Percentiles rank a stretch among this genome's conserved stretches.
These are phyloP conservation scores for Hibiscus syriacus DNA, from an alignment of 345 rosid genomes.

Conservation along the genomic window DNA sequence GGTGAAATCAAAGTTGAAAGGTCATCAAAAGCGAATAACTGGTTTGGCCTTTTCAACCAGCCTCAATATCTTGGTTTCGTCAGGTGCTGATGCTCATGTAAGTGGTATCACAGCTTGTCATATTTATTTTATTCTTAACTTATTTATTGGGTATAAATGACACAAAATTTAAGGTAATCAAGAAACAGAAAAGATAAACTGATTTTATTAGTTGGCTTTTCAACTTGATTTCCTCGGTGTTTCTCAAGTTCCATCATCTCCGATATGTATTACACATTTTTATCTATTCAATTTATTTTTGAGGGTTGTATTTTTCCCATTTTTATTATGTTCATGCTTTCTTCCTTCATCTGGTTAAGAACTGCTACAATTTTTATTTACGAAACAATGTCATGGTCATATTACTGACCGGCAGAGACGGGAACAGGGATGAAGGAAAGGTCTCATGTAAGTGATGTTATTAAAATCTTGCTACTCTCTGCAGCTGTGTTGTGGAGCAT, in stretches of 20 bases:
- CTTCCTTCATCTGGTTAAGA: background rate
- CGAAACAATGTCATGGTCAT: background rate
- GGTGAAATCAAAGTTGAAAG: constrained; percentile 31
- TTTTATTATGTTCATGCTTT: background rate
- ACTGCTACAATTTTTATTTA: too few relatives aligned
- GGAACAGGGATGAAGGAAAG: too few relatives aligned
- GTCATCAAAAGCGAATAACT: constrained; percentile 32
- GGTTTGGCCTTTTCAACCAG: constrained; percentile 35
- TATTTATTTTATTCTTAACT: background rate
- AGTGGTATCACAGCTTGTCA: constrained; percentile 1
- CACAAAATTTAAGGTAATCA: background rate
- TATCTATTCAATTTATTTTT: background rate
- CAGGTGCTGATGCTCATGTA: constrained; percentile 47
- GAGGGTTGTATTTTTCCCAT: background rate
- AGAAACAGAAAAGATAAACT: background rate
- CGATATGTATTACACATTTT: background rate
- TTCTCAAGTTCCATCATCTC: background rate
- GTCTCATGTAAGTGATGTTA: background rate
- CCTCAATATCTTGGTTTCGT: constrained; percentile 32
- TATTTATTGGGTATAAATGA: background rate
- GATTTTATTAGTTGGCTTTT: background rate
- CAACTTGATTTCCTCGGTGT: background rate
- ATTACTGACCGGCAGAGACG: background rate
- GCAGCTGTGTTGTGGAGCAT: constrained; percentile 34
- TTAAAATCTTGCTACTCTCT: background rate